Evolutionary conservation across 371 early-diverging fungal genomes (phyloP), one percentile per base, ranked within the genome.

Genomic region (Enterocytospora artemiae): DNA sequence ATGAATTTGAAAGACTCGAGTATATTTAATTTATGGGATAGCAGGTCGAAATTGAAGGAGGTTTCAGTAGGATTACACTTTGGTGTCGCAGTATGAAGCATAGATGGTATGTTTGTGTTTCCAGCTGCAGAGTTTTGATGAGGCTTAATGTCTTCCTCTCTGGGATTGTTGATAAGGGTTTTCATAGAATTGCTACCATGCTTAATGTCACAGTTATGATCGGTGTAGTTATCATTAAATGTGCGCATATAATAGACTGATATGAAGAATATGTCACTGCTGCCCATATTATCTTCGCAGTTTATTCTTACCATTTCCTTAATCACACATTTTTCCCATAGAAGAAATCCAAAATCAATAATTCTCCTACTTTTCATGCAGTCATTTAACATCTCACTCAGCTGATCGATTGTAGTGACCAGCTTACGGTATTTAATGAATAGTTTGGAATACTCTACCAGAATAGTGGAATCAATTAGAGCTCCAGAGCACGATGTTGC

Each of bases 281-380:
- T n/a, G n/a, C n/a, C n/a, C n/a, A n/a, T n/a, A n/a, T n/a, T n/a
- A n/a, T n/a, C n/a, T n/a, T n/a, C n/a, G n/a, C n/a, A n/a, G n/a
- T n/a, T n/a, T n/a, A n/a, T n/a, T n/a, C n/a, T n/a, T n/a, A n/a
- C n/a, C n/a, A 46, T 48, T 9, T 33, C 36, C 52, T 70, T 64
- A 24, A 70, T 22, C 32, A 70, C 51, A 48, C 58, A 57, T 49
- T 60, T 59, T 25, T 70, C 70, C 70, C 70, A 70, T 18, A 70
- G 33, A 2, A 70, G 32, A 64, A 51, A 70, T 22, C 57, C 70
- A 59, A 70, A 64, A 2, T 64, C 51, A n/a, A 59, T 9, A 16
- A 70, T 54, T 24, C 48, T 59, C 46, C 58, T 54, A 24, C 31
- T 57, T 32, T 30, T 56, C 18, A 70, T 36, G 44, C 25, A 59